Evolutionary conservation across 495 filamentous ascomycete genomes (phyloP).

Genomic region (Pyrenula massariospora): DNA sequence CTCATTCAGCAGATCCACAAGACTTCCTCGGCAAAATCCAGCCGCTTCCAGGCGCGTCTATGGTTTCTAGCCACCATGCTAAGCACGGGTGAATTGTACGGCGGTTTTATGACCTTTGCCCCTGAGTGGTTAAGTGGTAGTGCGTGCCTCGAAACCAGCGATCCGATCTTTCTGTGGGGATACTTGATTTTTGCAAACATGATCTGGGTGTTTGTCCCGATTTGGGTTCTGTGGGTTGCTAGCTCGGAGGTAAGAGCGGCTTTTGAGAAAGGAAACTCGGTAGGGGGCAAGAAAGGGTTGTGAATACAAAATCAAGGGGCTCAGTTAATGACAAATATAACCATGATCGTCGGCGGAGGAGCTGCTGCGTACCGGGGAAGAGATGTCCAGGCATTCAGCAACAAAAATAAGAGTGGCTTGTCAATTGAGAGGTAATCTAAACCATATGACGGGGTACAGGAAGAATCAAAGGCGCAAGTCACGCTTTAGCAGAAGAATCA

Average conservation of each 20-base stretch:
- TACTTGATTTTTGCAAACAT: constrained; percentile 89
- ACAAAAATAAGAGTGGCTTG: too few relatives aligned
- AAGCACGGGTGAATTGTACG: constrained; percentile 91
- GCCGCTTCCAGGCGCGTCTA: constrained; percentile 38
- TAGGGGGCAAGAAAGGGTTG: background rate
- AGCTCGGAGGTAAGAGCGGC: constrained; percentile 46
- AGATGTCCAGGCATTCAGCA: too few relatives aligned
- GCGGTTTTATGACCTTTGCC: constrained; percentile 92
- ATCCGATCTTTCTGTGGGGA: constrained; percentile 78
- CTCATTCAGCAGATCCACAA: constrained; percentile 30
- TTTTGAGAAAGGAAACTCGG: constrained; percentile 21
- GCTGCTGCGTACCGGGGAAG: too few relatives aligned
- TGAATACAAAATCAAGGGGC: too few relatives aligned
- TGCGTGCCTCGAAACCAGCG: constrained; percentile 63
- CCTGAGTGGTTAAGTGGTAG: constrained; percentile 83
- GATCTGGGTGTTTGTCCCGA: constrained; percentile 74
- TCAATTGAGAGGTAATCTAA: too few relatives aligned
- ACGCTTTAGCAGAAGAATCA: too few relatives aligned
- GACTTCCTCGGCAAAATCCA: constrained; percentile 6
- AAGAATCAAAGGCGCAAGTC: too few relatives aligned
- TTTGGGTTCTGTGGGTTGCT: constrained; percentile 63
- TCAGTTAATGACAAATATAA: too few relatives aligned
- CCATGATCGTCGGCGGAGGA: too few relatives aligned
- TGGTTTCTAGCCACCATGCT: constrained; percentile 63
- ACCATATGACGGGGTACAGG: too few relatives aligned